Conservation (phyloP, 257 asterid species). For the Scutellaria baicalensis region DNA sequence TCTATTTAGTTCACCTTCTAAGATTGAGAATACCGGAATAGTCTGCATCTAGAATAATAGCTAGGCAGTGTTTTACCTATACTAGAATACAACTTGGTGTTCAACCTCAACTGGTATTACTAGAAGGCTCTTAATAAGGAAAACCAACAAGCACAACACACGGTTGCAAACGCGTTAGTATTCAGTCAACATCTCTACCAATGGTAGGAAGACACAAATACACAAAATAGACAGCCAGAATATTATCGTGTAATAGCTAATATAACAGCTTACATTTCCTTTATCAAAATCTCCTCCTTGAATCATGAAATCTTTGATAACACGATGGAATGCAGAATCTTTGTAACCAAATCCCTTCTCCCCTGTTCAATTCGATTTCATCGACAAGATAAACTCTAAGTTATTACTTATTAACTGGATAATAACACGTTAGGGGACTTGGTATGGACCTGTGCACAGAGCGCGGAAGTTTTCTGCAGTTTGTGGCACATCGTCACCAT, state of each 20-base stretch:
- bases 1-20: too few species aligned
- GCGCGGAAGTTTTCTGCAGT: slow-evolving; percentile 97
- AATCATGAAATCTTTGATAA: slow-evolving; percentile 92
- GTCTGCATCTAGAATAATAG: too few species aligned
- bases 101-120: neutral
- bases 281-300: slow-evolving; percentile 99
- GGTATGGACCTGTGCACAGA: slow-evolving; percentile 63
- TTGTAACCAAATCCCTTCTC: slow-evolving; percentile 97
- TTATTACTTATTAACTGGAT: neutral
- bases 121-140: neutral
- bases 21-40: too few species aligned
- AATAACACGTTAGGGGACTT: neutral
- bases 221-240: neutral
- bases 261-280: slow-evolving; percentile 69
- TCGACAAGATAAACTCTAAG: slow-evolving; percentile 2
- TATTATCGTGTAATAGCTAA: neutral
- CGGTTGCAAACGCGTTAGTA: neutral
- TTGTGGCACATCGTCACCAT: slow-evolving; percentile 93
- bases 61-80: neutral
- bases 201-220: neutral
- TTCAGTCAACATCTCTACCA: neutral
- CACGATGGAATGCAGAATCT: slow-evolving; percentile 90
- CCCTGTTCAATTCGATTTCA: slow-evolving; percentile 38
- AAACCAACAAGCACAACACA: neutral
- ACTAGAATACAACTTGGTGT: neutral